Conservation (phyloP, 2,329 filamentous ascomycete genomes). For the Trichoderma polysporum region DNA sequence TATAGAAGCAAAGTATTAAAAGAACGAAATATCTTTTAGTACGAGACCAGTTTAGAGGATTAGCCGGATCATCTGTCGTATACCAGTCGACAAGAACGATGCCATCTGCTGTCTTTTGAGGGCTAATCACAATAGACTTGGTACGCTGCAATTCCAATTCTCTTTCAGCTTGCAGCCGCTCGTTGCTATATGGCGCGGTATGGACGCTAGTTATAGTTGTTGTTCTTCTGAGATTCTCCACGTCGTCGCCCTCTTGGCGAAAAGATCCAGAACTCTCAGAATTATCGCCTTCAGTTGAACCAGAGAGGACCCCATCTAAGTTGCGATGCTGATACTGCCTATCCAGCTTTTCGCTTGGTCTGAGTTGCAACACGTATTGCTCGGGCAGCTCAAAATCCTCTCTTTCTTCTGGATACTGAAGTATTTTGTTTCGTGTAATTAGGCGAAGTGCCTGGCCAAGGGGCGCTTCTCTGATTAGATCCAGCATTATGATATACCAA, state of each 20-base stretch:
- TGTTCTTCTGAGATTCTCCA: neutral
- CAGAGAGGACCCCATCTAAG: neutral
- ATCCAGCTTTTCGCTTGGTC: neutral
- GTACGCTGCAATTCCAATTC: neutral
- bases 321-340: neutral
- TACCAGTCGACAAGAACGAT: conserved; percentile 22
- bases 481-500: neutral
- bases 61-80: conserved; percentile 19
- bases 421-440: neutral
- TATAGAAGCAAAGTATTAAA: neutral
- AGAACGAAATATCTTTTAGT: conserved; percentile 13
- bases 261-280: neutral
- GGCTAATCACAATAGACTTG: neutral
- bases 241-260: neutral
- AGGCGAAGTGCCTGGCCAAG: neutral
- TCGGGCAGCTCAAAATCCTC: neutral
- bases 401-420: conserved; percentile 4
- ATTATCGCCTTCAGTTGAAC: neutral
- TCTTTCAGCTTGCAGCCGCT: neutral
- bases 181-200: neutral
- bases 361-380: neutral
- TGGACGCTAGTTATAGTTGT: neutral
- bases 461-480: neutral
- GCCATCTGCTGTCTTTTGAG: conserved; percentile 15
- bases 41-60: conserved; percentile 18